Conservation (phyloP, 1,284 basidiomycete species). For the Ganoderma leucocontextum region DNA sequence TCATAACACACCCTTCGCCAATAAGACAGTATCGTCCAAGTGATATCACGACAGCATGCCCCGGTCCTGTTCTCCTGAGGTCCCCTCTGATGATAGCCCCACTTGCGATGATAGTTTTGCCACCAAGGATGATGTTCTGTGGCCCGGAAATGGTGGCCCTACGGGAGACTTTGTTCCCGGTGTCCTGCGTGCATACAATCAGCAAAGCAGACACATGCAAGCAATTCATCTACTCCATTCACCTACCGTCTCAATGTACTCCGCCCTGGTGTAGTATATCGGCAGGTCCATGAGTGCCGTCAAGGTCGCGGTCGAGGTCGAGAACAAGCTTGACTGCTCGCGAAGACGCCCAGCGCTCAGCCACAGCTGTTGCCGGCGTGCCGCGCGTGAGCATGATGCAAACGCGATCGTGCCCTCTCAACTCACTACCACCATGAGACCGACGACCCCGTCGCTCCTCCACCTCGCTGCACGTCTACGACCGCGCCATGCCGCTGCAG, state of each 20-base stretch:
- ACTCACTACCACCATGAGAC: conserved; percentile 23
- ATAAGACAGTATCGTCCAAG: conserved; percentile 94
- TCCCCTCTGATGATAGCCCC: conserved; percentile 92
- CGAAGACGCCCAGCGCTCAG: conserved; percentile 18
- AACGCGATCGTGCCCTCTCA: conserved; percentile 4
- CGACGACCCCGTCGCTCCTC: conserved; percentile 11
- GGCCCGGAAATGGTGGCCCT: conserved; percentile 94
- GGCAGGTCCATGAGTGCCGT: conserved; percentile 62
- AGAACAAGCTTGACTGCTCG: conserved; percentile 12
- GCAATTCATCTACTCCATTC: conserved; percentile 7
- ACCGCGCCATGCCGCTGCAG: neutral
- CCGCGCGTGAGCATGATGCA: neutral
- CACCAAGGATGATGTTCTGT: conserved; percentile 96
- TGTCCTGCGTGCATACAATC: conserved; percentile 41
- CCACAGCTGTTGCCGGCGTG: neutral
- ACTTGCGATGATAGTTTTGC: conserved; percentile 95
- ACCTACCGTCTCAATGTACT: conserved; percentile 84
- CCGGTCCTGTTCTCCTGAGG: conserved; percentile 82
- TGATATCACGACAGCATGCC: conserved; percentile 91
- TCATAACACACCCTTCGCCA: conserved; percentile 89
- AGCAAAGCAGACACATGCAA: neutral
- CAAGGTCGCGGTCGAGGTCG: conserved; percentile 15
- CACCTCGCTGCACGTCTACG: conserved; percentile 4
- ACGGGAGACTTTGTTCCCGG: conserved; percentile 83
- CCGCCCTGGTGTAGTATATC: conserved; percentile 78